Conservation (phyloP, 345 rosid genomes). For the Lepidium africanum region DNA sequence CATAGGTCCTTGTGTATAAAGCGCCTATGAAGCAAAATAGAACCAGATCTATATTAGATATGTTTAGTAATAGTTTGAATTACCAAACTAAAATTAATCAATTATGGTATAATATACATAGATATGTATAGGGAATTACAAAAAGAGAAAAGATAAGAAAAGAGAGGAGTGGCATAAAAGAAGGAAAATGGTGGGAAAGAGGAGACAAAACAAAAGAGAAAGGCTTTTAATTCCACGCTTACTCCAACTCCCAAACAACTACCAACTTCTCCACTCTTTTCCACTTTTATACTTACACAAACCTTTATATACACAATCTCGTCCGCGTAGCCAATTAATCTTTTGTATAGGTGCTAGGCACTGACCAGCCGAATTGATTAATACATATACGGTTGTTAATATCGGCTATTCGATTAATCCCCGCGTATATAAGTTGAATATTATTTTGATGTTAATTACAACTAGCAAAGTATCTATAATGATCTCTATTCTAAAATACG, state of each 20-base stretch:
- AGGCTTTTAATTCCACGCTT: constrained; percentile 37
- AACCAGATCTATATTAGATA: neutral
- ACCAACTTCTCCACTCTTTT: constrained; percentile 30
- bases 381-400: too few relatives aligned
- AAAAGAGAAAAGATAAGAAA: constrained; percentile 2
- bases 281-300: neutral
- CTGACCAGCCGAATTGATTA: too few relatives aligned
- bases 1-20: neutral
- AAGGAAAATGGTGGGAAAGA: constrained; percentile 35
- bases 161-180: constrained; percentile 34
- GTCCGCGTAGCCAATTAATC: too few relatives aligned
- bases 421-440: too few relatives aligned
- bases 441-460: too few relatives aligned
- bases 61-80: neutral
- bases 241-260: constrained; percentile 32
- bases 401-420: too few relatives aligned
- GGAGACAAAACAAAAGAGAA: constrained; percentile 39
- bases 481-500: too few relatives aligned
- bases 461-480: too few relatives aligned
- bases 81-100: neutral
- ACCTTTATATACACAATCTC: neutral
- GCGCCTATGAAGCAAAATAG: neutral
- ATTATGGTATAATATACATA: neutral
- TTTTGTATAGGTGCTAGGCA: too few relatives aligned
- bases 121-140: neutral